A percentile compares a stretch with the other conserved stretches of the same genome.
phyloP scores from a whole-genome alignment of 139 green algal species.

The Volvox africanus region DNA sequence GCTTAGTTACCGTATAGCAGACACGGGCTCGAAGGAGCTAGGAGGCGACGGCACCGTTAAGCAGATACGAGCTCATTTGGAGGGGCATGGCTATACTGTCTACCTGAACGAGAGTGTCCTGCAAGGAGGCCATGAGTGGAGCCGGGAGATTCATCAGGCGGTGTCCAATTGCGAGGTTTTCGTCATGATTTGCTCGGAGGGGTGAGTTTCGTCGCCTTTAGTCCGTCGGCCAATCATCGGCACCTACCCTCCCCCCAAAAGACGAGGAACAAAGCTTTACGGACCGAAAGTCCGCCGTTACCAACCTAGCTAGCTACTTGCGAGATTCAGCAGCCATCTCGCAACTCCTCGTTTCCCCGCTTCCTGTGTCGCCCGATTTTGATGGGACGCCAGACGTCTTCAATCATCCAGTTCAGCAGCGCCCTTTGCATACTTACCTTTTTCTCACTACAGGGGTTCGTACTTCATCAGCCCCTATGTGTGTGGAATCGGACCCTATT shows the following conservation, averaged over 20 bases:
- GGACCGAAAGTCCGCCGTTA: too few species aligned
- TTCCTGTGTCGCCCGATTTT: too few species aligned
- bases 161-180: not conserved
- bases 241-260: too few species aligned
- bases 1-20: not conserved
- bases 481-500: not conserved
- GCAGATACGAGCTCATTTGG: not conserved
- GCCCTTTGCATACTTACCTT: not conserved
- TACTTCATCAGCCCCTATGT: not conserved
- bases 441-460: too few species aligned
- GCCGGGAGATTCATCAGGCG: not conserved
- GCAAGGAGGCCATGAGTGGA: not conserved
- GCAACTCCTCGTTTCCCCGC: too few species aligned
- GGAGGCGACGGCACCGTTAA: conserved; percentile 1
- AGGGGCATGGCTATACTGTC: not conserved
- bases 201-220: too few species aligned
- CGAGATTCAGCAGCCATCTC: too few species aligned
- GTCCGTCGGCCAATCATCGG: too few species aligned
- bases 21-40: not conserved
- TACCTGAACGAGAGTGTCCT: not conserved
- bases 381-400: too few species aligned
- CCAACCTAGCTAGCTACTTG: too few species aligned
- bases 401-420: not conserved
- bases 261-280: too few species aligned
- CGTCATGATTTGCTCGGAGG: not conserved